phyloP scores from a whole-genome alignment of 2,329 filamentous ascomycete genomes.

The Capronia coronata region DNA sequence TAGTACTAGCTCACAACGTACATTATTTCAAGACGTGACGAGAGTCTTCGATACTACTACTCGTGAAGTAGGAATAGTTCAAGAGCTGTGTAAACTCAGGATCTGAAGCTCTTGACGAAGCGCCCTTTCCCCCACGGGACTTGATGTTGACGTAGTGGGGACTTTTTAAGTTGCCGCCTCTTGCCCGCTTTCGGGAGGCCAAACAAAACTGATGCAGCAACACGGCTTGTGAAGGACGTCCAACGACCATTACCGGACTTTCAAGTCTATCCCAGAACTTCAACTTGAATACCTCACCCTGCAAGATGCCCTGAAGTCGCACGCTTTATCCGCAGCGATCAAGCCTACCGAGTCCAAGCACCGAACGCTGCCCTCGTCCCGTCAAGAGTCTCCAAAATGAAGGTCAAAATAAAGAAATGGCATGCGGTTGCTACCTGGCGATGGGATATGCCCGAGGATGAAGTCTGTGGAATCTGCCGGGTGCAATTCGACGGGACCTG shows the following conservation, averaged over 20 bases:
- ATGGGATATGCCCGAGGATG: conserved; percentile 95
- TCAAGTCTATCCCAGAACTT: background rate
- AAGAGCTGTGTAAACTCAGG: background rate
- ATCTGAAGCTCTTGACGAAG: background rate
- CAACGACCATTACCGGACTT: background rate
- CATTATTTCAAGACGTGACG: background rate
- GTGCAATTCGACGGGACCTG: conserved; percentile 97
- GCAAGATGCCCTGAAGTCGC: background rate
- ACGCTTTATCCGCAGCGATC: background rate
- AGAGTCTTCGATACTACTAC: too few species aligned
- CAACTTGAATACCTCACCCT: background rate
- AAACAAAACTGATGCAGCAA: background rate
- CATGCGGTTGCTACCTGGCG: conserved; percentile 92
- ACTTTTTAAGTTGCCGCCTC: background rate
- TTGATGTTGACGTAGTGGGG: background rate
- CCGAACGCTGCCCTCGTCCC: background rate
- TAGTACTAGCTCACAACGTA: background rate
- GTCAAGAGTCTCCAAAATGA: conserved; percentile 54
- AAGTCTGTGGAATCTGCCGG: conserved; percentile 97
- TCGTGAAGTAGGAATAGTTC: background rate
- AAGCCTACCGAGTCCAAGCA: background rate
- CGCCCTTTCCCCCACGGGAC: background rate
- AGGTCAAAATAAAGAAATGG: conserved; percentile 90
- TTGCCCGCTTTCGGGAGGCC: background rate
- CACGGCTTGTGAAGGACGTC: background rate